A percentile compares a stretch with the other conserved stretches of the same genome.
phyloP scores from a whole-genome alignment of 2,329 filamentous ascomycete genomes.

The Elsinoe australis region DNA sequence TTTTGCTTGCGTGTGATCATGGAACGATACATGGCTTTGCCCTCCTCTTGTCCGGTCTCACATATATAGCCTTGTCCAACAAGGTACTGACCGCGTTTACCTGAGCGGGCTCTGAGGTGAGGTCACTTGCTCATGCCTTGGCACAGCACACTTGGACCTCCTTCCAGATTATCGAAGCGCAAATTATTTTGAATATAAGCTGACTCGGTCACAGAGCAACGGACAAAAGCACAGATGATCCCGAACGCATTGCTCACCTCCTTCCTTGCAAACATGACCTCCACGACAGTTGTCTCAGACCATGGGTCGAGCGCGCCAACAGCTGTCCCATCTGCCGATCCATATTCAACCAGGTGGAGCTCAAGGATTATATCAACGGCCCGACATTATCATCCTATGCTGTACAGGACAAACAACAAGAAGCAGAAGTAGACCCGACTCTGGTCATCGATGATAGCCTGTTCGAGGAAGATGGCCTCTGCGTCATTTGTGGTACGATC shows the following conservation, averaged over 20 bases:
- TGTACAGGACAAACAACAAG: slow-evolving; percentile 79
- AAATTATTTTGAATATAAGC: slow-evolving; percentile 19
- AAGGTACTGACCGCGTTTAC: not conserved
- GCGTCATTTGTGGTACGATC: slow-evolving; percentile 72
- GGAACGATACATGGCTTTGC: not conserved
- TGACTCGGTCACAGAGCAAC: slow-evolving; percentile 24
- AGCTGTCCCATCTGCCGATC: slow-evolving; percentile 96
- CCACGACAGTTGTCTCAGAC: slow-evolving; percentile 84
- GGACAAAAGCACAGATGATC: slow-evolving; percentile 32
- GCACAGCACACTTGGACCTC: slow-evolving; percentile 25
- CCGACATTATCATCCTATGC: slow-evolving; percentile 51
- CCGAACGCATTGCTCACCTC: slow-evolving; percentile 53
- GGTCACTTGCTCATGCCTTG: slow-evolving; percentile 25
- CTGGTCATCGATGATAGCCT: slow-evolving; percentile 61
- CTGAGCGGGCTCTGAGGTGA: slow-evolving; percentile 25
- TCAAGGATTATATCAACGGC: slow-evolving; percentile 67
- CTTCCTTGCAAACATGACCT: slow-evolving; percentile 81
- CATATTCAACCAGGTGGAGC: slow-evolving; percentile 80
- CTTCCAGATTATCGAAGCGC: slow-evolving; percentile 24
- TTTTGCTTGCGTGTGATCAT: slow-evolving; percentile 6
- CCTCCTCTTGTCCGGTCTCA: slow-evolving; percentile 4
- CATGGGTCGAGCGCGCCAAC: slow-evolving; percentile 94
- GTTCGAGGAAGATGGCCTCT: slow-evolving; percentile 63
- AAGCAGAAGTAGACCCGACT: slow-evolving; percentile 78
- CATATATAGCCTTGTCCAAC: slow-evolving; percentile 2